phyloP scores from a whole-genome alignment of 2,329 filamentous ascomycete species.

The Fusarium sp. region DNA sequence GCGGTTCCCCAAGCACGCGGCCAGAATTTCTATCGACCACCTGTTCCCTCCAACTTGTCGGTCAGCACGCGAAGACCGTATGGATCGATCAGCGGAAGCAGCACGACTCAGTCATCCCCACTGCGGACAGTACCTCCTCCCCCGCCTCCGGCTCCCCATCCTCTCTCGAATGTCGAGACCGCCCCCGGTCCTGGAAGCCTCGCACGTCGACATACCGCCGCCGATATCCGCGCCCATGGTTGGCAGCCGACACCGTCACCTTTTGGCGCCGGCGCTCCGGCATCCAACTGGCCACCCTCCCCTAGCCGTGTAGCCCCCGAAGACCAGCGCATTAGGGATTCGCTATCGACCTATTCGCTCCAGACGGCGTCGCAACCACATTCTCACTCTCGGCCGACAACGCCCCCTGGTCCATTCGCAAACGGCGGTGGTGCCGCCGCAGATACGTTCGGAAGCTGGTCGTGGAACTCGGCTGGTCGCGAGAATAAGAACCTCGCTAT shows the following conservation, averaged over 20 bases:
- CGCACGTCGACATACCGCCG: slow-evolving; percentile 87
- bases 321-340: slow-evolving; percentile 65
- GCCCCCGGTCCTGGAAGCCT: slow-evolving; percentile 74
- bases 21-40: slow-evolving; percentile 73
- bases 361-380: slow-evolving; percentile 53
- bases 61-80: slow-evolving; percentile 79
- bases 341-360: slow-evolving; percentile 63
- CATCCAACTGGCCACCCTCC: slow-evolving; percentile 63
- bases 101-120: slow-evolving; percentile 71
- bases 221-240: slow-evolving; percentile 89
- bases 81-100: slow-evolving; percentile 82
- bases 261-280: slow-evolving; percentile 64
- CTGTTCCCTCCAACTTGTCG: slow-evolving; percentile 82
- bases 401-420: slow-evolving; percentile 59
- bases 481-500: slow-evolving; percentile 60
- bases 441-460: slow-evolving; percentile 63
- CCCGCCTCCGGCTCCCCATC: slow-evolving; percentile 70
- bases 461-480: slow-evolving; percentile 61
- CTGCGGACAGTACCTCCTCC: slow-evolving; percentile 71
- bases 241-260: slow-evolving; percentile 73
- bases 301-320: slow-evolving; percentile 59
- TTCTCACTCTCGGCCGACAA: slow-evolving; percentile 63
- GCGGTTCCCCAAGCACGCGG: slow-evolving; percentile 66
- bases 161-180: slow-evolving; percentile 67
- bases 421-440: slow-evolving; percentile 52